These are phyloP conservation scores for Leptographium radiaticola DNA, from an alignment of 2,329 filamentous ascomycete genomes.

Conservation along the genomic window DNA sequence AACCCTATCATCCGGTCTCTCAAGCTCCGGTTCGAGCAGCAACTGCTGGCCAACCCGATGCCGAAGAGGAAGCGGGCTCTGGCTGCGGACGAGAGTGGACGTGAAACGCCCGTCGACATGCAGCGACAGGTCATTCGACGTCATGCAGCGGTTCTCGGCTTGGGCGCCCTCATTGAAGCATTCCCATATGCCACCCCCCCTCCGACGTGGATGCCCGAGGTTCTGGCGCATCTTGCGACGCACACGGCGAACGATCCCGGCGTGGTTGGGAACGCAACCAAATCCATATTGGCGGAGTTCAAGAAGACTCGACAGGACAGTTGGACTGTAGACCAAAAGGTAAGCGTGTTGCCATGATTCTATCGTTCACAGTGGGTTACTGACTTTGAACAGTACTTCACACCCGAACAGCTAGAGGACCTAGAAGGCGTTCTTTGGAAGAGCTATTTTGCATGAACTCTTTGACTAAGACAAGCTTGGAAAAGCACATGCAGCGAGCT, in stretches of 20 bases:
- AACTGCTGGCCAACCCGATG: slow-evolving; percentile 73
- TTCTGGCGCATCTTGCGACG: slow-evolving; percentile 72
- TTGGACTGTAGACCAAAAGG: slow-evolving; percentile 96
- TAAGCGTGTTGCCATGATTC: slow-evolving; percentile 28
- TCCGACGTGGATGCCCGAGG: slow-evolving; percentile 85
- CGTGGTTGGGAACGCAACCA: slow-evolving; percentile 90
- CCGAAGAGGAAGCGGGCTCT: slow-evolving; percentile 52
- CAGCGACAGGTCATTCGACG: slow-evolving; percentile 69
- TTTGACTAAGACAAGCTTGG: neutral
- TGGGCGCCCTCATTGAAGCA: slow-evolving; percentile 84
- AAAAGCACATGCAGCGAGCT: neutral
- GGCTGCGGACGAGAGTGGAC: slow-evolving; percentile 1
- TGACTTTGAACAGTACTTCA: slow-evolving; percentile 55
- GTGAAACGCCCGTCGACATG: slow-evolving; percentile 37
- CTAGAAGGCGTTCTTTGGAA: slow-evolving; percentile 97
- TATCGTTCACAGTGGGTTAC: neutral
- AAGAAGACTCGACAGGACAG: slow-evolving; percentile 99
- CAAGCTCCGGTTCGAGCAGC: slow-evolving; percentile 64
- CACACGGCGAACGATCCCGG: slow-evolving; percentile 81
- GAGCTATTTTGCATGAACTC: slow-evolving; percentile 78
- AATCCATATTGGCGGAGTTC: slow-evolving; percentile 88
- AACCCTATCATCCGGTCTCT: slow-evolving; percentile 64
- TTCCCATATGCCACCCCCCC: slow-evolving; percentile 94
- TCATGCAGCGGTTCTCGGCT: slow-evolving; percentile 81
- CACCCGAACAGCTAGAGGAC: slow-evolving; percentile 84